Percentiles rank a stretch among this genome's conserved stretches.
Conservation (phyloP, 1,284 basidiomycete species). For the Erythrobasidium hasegawianum region DNA sequence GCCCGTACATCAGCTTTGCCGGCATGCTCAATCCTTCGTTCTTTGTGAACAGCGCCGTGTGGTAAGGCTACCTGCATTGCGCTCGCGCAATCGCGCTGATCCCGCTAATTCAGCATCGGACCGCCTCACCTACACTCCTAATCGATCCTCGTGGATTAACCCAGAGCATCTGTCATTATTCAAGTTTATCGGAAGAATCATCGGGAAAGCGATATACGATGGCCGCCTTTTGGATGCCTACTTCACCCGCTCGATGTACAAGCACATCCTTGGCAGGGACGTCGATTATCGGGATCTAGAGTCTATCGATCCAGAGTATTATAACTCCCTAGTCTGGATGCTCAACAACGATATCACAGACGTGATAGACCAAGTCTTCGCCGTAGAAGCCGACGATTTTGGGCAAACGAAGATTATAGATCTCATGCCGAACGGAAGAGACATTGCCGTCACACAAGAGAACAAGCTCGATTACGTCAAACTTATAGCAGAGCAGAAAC, state of each 20-base stretch:
- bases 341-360: conserved; percentile 80
- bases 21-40: no score
- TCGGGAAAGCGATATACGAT: conserved; percentile 93
- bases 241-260: conserved; percentile 91
- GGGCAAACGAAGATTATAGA: conserved; percentile 81
- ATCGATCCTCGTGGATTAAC: conserved; percentile 78
- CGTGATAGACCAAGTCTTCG: conserved; percentile 77
- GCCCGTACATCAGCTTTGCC: neutral
- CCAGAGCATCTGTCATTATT: conserved; percentile 95
- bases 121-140: conserved; percentile 89
- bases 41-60: neutral
- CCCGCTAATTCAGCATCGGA: conserved; percentile 60
- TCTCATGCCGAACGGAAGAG: conserved; percentile 76
- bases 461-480: conserved; percentile 97
- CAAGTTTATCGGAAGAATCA: conserved; percentile 96
- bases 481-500: conserved; percentile 79
- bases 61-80: neutral
- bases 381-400: conserved; percentile 89
- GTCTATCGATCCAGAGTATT: conserved; percentile 94
- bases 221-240: conserved; percentile 95
- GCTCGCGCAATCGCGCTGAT: neutral
- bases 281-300: conserved; percentile 93
- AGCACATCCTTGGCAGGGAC: conserved; percentile 82
- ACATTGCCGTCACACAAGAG: conserved; percentile 81
- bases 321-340: conserved; percentile 88